Evolutionary conservation across 2,329 filamentous ascomycete species (phyloP).

Genomic region (Cladosporium sp.): DNA sequence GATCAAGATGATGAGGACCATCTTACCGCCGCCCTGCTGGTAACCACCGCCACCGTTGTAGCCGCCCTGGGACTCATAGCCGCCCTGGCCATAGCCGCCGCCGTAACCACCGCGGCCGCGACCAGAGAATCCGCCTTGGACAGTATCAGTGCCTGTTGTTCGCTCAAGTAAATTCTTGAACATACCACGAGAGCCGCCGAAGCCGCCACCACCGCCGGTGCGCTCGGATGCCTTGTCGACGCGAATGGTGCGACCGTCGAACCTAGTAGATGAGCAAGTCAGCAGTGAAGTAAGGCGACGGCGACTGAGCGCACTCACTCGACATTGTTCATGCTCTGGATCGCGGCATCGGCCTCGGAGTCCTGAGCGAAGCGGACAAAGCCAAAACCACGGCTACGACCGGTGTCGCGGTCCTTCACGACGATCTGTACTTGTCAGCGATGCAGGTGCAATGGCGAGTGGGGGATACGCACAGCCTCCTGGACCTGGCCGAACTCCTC

Average conservation of each 20-base stretch:
- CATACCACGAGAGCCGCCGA: constrained; percentile 33
- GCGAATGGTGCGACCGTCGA: constrained; percentile 88
- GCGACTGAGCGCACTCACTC: constrained; percentile 58
- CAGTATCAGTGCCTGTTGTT: constrained; percentile 9
- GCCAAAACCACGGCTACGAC: constrained; percentile 92
- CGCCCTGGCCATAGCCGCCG: constrained; percentile 20
- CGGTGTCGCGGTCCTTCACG: constrained; percentile 94
- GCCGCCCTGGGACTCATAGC: constrained; percentile 10
- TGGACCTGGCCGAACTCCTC: constrained; percentile 85
- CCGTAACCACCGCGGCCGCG: constrained; percentile 23
- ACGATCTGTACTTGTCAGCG: constrained; percentile 60
- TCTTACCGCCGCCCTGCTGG: constrained; percentile 6
- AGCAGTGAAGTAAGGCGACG: constrained; percentile 4
- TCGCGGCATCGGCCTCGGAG: constrained; percentile 68
- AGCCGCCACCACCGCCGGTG: constrained; percentile 50
- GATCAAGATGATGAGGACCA: neutral
- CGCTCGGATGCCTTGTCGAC: constrained; percentile 93
- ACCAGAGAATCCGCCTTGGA: constrained; percentile 28
- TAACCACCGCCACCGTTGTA: constrained; percentile 19
- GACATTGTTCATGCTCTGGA: constrained; percentile 74
- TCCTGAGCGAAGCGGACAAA: constrained; percentile 86
- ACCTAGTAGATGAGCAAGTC: constrained; percentile 48
- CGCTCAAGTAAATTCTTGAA: neutral
- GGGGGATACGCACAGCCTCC: constrained; percentile 71
- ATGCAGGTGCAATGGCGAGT: neutral